Percentiles rank a stretch among this genome's conserved stretches.
These are phyloP conservation scores for Candida anglica DNA, from an alignment of 805 yeast species.

Conservation along the genomic window DNA sequence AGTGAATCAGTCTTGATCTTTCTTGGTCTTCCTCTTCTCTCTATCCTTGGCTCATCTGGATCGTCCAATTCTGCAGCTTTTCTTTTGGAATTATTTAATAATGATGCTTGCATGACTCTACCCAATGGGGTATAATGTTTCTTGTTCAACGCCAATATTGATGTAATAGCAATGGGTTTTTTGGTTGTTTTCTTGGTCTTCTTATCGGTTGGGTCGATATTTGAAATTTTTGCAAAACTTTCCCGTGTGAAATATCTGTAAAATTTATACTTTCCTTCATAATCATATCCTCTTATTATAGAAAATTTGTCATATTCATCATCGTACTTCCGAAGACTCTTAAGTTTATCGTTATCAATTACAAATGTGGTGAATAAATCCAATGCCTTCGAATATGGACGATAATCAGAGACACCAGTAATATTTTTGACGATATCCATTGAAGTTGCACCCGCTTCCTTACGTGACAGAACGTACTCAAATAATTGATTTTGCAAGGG, in stretches of 20 bases:
- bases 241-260: conserved; percentile 48
- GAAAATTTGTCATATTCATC: conserved; percentile 23
- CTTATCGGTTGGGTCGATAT: neutral
- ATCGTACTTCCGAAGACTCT: conserved; percentile 19
- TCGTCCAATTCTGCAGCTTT: conserved; percentile 1
- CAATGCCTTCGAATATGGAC: conserved; percentile 49
- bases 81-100: conserved; percentile 8
- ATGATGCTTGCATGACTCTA: conserved; percentile 20
- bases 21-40: conserved; percentile 3
- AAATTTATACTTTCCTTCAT: conserved; percentile 69
- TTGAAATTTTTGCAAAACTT: conserved; percentile 6
- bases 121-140: conserved; percentile 16
- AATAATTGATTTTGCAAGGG: conserved; percentile 66
- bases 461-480: conserved; percentile 40
- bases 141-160: conserved; percentile 12
- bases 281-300: conserved; percentile 63
- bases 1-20: no score
- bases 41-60: conserved; percentile 1
- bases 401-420: conserved; percentile 51
- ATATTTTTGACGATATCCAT: conserved; percentile 48
- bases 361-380: conserved; percentile 44
- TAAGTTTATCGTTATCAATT: conserved; percentile 22
- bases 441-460: conserved; percentile 52
- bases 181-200: conserved; percentile 5
- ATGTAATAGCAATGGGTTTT: conserved; percentile 1